Percentiles rank a stretch among this genome's conserved stretches.
Evolutionary conservation across 2,329 filamentous ascomycete species (phyloP).

Genomic region (Trichoderma sp.): DNA sequence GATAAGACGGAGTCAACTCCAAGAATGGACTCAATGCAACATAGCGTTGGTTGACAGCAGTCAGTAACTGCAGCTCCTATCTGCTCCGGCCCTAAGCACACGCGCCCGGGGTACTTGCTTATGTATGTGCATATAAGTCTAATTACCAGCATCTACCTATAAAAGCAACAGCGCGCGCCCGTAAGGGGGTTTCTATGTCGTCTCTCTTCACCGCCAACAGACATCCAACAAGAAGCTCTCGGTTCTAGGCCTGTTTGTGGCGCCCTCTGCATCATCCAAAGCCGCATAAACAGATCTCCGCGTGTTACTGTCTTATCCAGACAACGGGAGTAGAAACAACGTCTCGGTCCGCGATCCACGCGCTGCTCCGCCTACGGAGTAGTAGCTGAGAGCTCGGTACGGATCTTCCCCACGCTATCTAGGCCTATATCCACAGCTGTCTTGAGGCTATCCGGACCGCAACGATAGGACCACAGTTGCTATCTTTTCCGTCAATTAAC

Average conservation of each 20-base stretch:
- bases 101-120: constrained; percentile 1
- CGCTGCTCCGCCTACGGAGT: background rate
- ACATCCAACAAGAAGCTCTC: background rate
- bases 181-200: background rate
- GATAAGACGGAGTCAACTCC: background rate
- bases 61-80: background rate
- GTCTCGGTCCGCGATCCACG: constrained; percentile 18
- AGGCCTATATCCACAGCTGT: background rate
- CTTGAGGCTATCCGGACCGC: constrained; percentile 21
- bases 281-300: background rate
- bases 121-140: background rate
- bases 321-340: background rate
- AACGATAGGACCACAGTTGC: background rate
- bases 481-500: background rate
- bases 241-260: constrained; percentile 1
- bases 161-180: constrained; percentile 6
- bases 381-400: constrained; percentile 1
- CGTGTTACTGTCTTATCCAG: constrained; percentile 14
- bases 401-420: constrained; percentile 4
- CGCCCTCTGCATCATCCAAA: background rate
- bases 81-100: background rate
- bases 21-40: background rate
- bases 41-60: constrained; percentile 2
- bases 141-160: constrained; percentile 1
- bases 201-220: background rate